These are phyloP conservation scores for Nemania sp. DNA, from an alignment of 2,329 filamentous ascomycete genomes.

Conservation along the genomic window DNA sequence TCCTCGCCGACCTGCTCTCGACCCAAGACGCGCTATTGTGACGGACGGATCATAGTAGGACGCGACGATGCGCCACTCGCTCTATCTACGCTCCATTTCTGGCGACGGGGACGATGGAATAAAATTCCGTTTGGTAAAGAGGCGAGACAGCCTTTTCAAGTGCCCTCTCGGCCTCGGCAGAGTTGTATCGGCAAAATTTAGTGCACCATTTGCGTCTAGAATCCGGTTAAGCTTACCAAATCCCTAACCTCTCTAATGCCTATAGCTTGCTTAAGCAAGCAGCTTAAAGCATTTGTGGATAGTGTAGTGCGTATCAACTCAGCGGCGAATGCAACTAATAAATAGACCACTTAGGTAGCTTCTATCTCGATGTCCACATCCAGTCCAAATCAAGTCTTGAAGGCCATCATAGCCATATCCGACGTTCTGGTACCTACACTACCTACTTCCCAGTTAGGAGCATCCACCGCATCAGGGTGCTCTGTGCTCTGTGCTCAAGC, in stretches of 20 bases:
- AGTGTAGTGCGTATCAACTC: not conserved
- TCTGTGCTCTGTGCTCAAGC: slow-evolving; percentile 13
- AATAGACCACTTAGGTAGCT: too few species aligned
- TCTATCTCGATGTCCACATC: not conserved
- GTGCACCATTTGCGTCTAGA: slow-evolving; percentile 9
- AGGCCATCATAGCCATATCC: slow-evolving; percentile 1
- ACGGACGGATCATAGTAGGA: slow-evolving; percentile 23
- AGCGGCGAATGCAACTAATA: slow-evolving; percentile 13
- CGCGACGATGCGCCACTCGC: slow-evolving; percentile 30
- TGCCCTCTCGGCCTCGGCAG: slow-evolving; percentile 18
- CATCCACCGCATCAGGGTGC: slow-evolving; percentile 17
- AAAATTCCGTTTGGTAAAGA: slow-evolving; percentile 8
- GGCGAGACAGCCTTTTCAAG: slow-evolving; percentile 25
- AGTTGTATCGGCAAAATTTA: slow-evolving; percentile 13
- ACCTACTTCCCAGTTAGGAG: not conserved
- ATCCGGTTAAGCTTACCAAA: slow-evolving; percentile 30
- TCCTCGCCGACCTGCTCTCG: slow-evolving; percentile 19
- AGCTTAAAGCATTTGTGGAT: not conserved
- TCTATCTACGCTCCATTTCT: slow-evolving; percentile 13
- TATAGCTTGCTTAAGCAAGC: not conserved
- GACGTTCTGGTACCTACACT: slow-evolving; percentile 1
- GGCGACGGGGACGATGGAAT: slow-evolving; percentile 4
- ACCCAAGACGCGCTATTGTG: slow-evolving; percentile 28
- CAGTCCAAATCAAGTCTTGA: not conserved
- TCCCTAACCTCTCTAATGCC: not conserved